Evolutionary conservation across 2,329 filamentous ascomycete species (phyloP).

Genomic region (Ceratocystis albifundus): DNA sequence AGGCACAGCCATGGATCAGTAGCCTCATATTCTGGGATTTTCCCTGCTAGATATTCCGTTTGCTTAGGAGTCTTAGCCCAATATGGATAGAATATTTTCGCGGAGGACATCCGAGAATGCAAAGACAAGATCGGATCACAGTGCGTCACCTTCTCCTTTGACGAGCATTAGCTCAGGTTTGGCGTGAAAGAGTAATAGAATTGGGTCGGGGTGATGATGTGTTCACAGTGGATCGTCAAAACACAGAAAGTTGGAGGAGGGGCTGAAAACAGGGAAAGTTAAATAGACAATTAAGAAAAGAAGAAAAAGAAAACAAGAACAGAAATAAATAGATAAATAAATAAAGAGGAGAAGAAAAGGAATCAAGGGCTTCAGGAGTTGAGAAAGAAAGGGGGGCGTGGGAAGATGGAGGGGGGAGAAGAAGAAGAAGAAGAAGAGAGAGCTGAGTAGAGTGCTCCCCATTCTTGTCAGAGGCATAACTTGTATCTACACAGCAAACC

Average conservation of each 20-base stretch:
- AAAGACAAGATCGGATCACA: slow-evolving; percentile 7
- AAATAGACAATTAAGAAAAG: neutral
- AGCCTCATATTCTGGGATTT: neutral
- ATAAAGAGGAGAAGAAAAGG: neutral
- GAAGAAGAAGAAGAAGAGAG: neutral
- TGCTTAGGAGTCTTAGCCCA: neutral
- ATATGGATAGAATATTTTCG: slow-evolving; percentile 1
- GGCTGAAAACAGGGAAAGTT: neutral
- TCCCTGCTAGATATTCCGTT: neutral
- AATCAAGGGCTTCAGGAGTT: neutral
- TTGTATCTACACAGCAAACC: neutral
- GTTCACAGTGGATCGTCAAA: slow-evolving; percentile 12
- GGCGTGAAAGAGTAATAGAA: neutral
- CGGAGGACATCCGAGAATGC: neutral
- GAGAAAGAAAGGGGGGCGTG: neutral
- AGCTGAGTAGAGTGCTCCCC: neutral
- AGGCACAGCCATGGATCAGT: slow-evolving; percentile 2
- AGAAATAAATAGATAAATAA: neutral
- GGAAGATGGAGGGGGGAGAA: neutral
- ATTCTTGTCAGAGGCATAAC: neutral
- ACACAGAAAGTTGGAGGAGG: slow-evolving; percentile 4
- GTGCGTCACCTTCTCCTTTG: slow-evolving; percentile 1
- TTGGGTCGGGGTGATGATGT: neutral
- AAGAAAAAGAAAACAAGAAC: neutral
- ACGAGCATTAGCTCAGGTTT: slow-evolving; percentile 4